These are phyloP conservation scores for Fagus crenata DNA, from an alignment of 306 rosid species.

Conservation along the genomic window DNA sequence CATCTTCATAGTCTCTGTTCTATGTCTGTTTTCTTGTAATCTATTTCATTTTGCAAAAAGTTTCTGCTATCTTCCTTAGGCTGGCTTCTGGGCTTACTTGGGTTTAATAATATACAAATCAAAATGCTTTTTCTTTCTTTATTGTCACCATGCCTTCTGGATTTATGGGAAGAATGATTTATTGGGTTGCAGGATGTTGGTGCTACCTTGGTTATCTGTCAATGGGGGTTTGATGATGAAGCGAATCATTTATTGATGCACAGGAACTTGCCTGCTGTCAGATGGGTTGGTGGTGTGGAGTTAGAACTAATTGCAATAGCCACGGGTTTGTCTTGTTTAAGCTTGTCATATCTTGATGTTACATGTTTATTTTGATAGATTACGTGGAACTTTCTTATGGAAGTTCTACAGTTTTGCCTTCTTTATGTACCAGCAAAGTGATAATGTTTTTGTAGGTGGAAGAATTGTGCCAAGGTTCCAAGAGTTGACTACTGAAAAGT, in stretches of 20 bases:
- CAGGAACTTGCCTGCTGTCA: constrained; percentile 93
- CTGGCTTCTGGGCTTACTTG: not conserved
- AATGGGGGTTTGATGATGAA: constrained; percentile 99
- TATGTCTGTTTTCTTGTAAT: not conserved
- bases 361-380: not conserved
- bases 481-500: constrained; percentile 82
- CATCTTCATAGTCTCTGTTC: not conserved
- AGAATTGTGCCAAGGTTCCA: constrained; percentile 99
- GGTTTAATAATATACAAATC: not conserved
- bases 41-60: not conserved
- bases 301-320: constrained; percentile 97
- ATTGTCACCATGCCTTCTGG: constrained; percentile 15
- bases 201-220: constrained; percentile 94
- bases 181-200: constrained; percentile 74
- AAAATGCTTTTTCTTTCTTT: not conserved
- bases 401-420: not conserved
- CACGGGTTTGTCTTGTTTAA: constrained; percentile 60
- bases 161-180: constrained; percentile 4
- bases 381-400: not conserved
- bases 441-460: constrained; percentile 66
- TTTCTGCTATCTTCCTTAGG: not conserved
- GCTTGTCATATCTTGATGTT: not conserved
- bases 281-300: constrained; percentile 99
- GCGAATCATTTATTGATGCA: constrained; percentile 97
- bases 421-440: constrained; percentile 3